Base-by-base conservation (phyloP, 2,329 filamentous ascomycete genomes). In the Orbilia blumenaviensis region DNA sequence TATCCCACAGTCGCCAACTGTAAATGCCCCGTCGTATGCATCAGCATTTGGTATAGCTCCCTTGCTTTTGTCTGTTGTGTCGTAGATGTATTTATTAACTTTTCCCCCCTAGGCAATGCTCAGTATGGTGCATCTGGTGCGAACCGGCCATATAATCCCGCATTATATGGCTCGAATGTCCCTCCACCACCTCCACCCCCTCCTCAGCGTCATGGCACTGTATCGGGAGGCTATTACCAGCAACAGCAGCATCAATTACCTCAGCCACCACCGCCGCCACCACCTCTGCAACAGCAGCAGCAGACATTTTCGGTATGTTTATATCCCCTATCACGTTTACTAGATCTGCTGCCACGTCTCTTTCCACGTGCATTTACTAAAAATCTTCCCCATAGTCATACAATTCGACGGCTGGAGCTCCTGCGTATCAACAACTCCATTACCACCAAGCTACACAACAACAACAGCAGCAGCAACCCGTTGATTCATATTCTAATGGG, bases 1-100 rank as follows among this genome's bases (percentile, higher is more conserved):
- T 27, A 50, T 69, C 25, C 72, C 72, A 25, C 72, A 76, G 50
- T 76, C 72, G 41, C 72, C 72, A 4, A 76, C 72, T n/a, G 64
- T 76, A 16, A 76, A 69, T 46, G 64, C 58, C 27, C 72, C 72
- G 16, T 66, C 58, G 5, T 76, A 64, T 54, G 48, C 72, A 14
- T 69, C 64, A 8, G 25, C 34, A 12, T 76, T 69, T 61, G 72
- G 72, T 76, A 76, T 46, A 54, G 32, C 29, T 32, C 34, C 54
- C 54, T 7, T 38, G 9, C 12, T 38, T 21, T 34, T 32, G 9
- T 52, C 2, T 25, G 18, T 56, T 32, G 18, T 58, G 42, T 25
- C 3, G 23, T 5, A 16, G 36, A 18, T 32, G 3, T n/a, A 23
- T 6, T 27, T 34, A 10, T 48, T 66, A 52, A 58, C 32, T 21